Base-by-base conservation (phyloP, 352 stramenopile genomes). In the Phytophthora constricta region DNA sequence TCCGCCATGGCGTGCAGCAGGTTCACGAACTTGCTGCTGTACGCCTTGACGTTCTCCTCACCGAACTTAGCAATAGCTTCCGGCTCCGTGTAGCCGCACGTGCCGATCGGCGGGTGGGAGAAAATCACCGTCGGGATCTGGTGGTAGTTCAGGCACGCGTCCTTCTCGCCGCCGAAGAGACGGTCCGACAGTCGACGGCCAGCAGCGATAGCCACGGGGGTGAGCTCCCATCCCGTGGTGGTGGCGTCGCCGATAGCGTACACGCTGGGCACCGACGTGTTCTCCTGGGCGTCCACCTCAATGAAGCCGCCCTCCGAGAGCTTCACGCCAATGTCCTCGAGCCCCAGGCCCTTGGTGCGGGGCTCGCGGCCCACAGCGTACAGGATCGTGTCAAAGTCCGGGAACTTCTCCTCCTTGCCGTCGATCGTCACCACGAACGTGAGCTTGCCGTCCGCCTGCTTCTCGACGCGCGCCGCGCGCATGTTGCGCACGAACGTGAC, bases 111-210 rank as follows among this genome's bases (percentile, higher is more conserved):
- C 26, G 96, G 97, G 80, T 99, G 96, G 46, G 90, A 98, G 84
- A 99, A 99, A 19, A 99, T 93, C 10, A 99, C 96, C 9, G 96
- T 99, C 7, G 97, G 94, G 53, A 99, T 98, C 53, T 96, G 77
- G 57, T 98, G 87, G 80, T 99, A 99, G 66, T 96, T 72, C 26
- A 95, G 64, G 55, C 77, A 87, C 37, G 86, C 83, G 51, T 90
- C 66, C 47, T 77, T 75, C 68, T 93, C 91, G 48, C 84, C 84
- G 49, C 91, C 93, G 72, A 97, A 98, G 17, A 98, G 68, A 23
- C 87, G 92, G 69, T 98, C 92, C 0, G 92, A 82, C n/a, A 98
- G 79, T 28, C 89, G 81, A 53, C 92, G 91, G 53, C 87, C 92
- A 51, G 91, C 90, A 37, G 90, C 90, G 52, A 98, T 92, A 2